These are phyloP conservation scores for Endogone sp. DNA, from an alignment of 192 early-diverging fungal genomes.

Conservation along the genomic window DNA sequence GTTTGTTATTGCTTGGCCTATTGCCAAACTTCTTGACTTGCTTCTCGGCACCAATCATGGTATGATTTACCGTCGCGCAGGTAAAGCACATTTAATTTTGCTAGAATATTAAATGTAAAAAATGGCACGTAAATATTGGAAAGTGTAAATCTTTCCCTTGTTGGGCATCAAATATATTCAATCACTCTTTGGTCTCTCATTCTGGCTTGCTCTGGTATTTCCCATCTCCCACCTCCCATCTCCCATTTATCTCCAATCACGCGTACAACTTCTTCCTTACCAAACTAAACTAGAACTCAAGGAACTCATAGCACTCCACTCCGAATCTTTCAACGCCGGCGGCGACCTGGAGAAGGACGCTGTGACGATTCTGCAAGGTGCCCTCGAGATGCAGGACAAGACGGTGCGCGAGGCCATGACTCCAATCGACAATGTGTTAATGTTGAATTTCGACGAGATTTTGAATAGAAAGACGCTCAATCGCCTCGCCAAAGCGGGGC, in stretches of 20 bases:
- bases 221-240: no score
- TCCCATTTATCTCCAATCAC: no score
- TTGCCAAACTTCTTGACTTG: conserved; percentile 79
- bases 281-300: conserved; percentile 44
- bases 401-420: conserved; percentile 61
- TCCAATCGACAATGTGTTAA: conserved; percentile 50
- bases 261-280: not conserved
- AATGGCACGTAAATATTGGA: no score
- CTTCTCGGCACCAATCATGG: conserved; percentile 78
- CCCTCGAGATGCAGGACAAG: conserved; percentile 62
- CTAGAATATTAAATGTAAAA: no score
- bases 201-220: no score
- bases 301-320: conserved; percentile 61
- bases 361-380: conserved; percentile 64
- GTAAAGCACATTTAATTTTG: not conserved
- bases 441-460: conserved; percentile 44
- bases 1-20: conserved; percentile 74
- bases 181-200: no score
- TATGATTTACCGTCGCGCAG: conserved; percentile 36
- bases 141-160: no score
- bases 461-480: conserved; percentile 48
- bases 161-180: no score
- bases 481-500: conserved; percentile 54
- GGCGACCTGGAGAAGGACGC: conserved; percentile 61
- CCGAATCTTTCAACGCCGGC: conserved; percentile 39